Percentiles rank a stretch among this genome's conserved stretches.
Evolutionary conservation across 495 filamentous ascomycete genomes (phyloP).

Genomic region (Ramalina peruviana): DNA sequence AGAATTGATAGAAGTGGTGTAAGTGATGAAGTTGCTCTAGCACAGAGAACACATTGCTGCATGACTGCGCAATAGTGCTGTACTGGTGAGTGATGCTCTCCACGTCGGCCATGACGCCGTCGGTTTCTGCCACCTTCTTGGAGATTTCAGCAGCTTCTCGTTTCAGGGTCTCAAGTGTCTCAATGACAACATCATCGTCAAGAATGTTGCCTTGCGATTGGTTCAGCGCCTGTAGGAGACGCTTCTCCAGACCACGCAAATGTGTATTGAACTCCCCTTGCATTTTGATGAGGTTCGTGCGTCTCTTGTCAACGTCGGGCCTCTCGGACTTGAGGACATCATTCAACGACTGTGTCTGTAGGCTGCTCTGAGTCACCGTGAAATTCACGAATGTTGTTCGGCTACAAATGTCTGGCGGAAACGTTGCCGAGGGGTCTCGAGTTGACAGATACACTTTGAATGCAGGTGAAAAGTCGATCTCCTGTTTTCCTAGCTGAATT

Average conservation of each 20-base stretch:
- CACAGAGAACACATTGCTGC: constrained; percentile 92
- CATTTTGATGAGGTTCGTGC: constrained; percentile 92
- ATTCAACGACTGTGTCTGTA: constrained; percentile 94
- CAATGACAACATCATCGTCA: constrained; percentile 94
- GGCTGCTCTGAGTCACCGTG: constrained; percentile 94
- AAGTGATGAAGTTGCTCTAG: constrained; percentile 95
- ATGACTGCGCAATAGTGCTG: constrained; percentile 79
- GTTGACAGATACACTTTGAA: constrained; percentile 96
- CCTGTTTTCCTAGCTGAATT: constrained; percentile 95
- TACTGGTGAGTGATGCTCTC: constrained; percentile 89
- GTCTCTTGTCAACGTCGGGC: constrained; percentile 92
- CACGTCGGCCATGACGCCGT: constrained; percentile 96
- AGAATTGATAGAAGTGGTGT: constrained; percentile 99
- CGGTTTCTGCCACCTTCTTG: constrained; percentile 86
- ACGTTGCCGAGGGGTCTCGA: constrained; percentile 86
- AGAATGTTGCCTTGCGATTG: constrained; percentile 96
- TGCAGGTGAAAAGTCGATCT: constrained; percentile 96
- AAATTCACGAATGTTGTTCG: constrained; percentile 99
- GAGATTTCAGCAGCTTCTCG: constrained; percentile 94
- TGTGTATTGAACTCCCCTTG: constrained; percentile 98
- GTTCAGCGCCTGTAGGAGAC: constrained; percentile 85
- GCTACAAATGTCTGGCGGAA: constrained; percentile 97
- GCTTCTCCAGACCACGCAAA: constrained; percentile 90
- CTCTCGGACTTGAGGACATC: constrained; percentile 94
- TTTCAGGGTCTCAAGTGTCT: constrained; percentile 95